phyloP scores from a whole-genome alignment of 2,329 filamentous ascomycete species.

The Ophiostoma populinum region DNA sequence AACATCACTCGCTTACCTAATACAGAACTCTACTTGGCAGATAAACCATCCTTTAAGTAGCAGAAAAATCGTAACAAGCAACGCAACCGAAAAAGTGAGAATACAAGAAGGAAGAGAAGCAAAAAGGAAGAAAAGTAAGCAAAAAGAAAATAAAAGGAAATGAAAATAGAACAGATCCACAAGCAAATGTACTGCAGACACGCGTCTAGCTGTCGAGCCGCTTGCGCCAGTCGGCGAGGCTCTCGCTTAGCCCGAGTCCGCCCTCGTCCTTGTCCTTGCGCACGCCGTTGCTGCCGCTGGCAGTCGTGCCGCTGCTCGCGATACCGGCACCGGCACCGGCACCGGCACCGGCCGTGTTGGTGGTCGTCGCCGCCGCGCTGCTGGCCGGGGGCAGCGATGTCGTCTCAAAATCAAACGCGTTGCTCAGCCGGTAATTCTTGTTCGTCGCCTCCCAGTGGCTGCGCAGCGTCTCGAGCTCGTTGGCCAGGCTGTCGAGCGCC shows the following conservation, averaged over 20 bases:
- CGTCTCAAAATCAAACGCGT: conserved; percentile 68
- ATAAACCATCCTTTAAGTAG: too few species aligned
- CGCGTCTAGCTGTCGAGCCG: conserved; percentile 38
- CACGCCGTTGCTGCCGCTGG: background rate
- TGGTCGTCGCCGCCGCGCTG: background rate
- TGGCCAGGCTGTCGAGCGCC: conserved; percentile 79
- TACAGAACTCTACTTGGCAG: too few species aligned
- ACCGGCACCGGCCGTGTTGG: conserved; percentile 4
- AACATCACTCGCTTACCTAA: too few species aligned
- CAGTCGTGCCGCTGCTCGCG: background rate
- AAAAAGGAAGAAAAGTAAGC: background rate
- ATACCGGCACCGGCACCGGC: conserved; percentile 4
- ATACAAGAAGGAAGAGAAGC: background rate
- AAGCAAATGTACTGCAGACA: background rate
- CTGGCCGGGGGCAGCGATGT: conserved; percentile 1
- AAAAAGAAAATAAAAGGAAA: background rate
- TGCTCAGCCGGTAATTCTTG: conserved; percentile 84
- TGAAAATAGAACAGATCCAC: background rate
- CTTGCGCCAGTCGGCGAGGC: conserved; percentile 64
- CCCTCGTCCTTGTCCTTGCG: conserved; percentile 23
- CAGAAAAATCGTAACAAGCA: too few species aligned
- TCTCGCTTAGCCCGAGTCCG: conserved; percentile 42
- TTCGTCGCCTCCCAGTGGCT: conserved; percentile 92
- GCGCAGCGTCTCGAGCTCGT: conserved; percentile 76
- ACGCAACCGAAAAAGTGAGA: too few species aligned